Evolutionary conservation across 2,329 filamentous ascomycete species (phyloP).

Genomic region (Lecanoromycetidae sp.): DNA sequence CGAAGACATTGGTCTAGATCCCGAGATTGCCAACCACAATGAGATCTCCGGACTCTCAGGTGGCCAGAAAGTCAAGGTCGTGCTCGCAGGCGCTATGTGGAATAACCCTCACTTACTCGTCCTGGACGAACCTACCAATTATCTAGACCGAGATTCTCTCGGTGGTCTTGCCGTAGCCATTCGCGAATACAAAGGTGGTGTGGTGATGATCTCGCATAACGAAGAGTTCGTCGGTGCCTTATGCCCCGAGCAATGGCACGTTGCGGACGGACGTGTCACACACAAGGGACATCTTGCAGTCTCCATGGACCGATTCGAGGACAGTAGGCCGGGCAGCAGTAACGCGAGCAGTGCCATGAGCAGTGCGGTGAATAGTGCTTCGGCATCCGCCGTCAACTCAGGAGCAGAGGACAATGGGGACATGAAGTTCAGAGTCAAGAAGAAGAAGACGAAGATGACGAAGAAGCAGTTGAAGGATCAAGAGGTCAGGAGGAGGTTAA

Average conservation of each 20-base stretch:
- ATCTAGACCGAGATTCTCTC: conserved; percentile 93
- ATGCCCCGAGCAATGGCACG: conserved; percentile 92
- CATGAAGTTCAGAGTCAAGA: conserved; percentile 78
- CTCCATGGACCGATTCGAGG: conserved; percentile 74
- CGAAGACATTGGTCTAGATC: conserved; percentile 88
- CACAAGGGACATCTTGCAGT: conserved; percentile 69
- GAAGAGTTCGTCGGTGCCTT: conserved; percentile 96
- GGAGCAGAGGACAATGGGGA: conserved; percentile 60
- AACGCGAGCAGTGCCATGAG: conserved; percentile 44
- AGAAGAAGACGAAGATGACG: conserved; percentile 97
- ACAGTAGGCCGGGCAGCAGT: conserved; percentile 51
- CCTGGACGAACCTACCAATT: conserved; percentile 97
- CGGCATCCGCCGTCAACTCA: conserved; percentile 42
- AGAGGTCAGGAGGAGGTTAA: conserved; percentile 71
- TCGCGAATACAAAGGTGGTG: conserved; percentile 93
- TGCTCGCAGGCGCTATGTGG: conserved; percentile 93
- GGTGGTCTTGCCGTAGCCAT: conserved; percentile 96
- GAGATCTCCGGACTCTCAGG: conserved; percentile 92
- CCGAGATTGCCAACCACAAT: conserved; percentile 98
- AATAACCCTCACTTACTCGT: conserved; percentile 97
- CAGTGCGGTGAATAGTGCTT: conserved; percentile 39
- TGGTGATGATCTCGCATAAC: conserved; percentile 99
- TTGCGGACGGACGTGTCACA: conserved; percentile 74
- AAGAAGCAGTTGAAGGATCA: conserved; percentile 92
- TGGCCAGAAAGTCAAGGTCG: conserved; percentile 98